Conservation (phyloP, 129 eudicot genomes). For the Saussurea involucrata region DNA sequence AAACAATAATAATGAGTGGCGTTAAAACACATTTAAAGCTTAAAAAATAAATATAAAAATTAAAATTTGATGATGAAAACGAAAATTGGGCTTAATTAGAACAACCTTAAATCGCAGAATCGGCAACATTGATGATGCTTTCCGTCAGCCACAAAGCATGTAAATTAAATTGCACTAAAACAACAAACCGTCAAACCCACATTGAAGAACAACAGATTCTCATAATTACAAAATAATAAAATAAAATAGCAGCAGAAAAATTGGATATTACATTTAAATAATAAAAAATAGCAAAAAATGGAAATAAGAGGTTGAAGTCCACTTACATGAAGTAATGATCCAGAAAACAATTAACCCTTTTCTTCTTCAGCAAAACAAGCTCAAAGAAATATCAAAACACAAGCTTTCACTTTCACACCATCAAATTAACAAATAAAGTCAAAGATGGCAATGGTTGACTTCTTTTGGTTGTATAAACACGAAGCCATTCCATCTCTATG, state of each 20-base stretch:
- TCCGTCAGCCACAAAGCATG: conserved; percentile 31
- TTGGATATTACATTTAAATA: not conserved
- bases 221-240: not conserved
- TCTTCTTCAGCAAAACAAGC: conserved; percentile 69
- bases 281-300: not conserved
- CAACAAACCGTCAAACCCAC: conserved; percentile 39
- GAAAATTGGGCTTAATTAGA: not conserved
- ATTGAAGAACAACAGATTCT: conserved; percentile 25
- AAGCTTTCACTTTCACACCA: conserved; percentile 26
- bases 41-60: no score
- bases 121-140: conserved; percentile 21
- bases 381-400: conserved; percentile 26
- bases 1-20: not conserved
- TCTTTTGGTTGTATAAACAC: conserved; percentile 27
- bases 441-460: conserved; percentile 53
- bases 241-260: not conserved
- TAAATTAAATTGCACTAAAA: conserved; percentile 17
- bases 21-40: no score
- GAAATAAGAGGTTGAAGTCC: conserved; percentile 22
- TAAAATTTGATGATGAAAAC: not conserved
- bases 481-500: conserved; percentile 39
- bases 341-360: conserved; percentile 41
- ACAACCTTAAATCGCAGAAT: not conserved
- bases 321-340: conserved; percentile 41
- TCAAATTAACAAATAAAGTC: conserved; percentile 24